Conservation (phyloP, 2,329 filamentous ascomycete species). For the Corinectria fuckeliana region DNA sequence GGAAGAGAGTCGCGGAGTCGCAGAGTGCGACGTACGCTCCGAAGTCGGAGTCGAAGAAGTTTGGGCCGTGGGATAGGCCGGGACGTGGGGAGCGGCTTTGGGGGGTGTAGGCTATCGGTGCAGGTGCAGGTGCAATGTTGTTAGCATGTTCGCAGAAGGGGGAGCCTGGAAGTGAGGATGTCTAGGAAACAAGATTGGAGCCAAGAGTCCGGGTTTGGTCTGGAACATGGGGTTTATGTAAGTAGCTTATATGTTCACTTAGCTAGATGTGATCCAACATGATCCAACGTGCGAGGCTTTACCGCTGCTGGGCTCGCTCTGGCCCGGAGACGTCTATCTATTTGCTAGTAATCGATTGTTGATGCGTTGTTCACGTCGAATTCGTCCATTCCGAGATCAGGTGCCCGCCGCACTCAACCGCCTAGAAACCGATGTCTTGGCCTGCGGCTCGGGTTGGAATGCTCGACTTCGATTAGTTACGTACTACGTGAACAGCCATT, state of each 20-base stretch:
- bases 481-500: too few species aligned
- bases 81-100: not conserved
- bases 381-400: not conserved
- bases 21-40: constrained; percentile 35
- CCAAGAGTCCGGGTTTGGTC: too few species aligned
- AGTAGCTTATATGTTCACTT: too few species aligned
- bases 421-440: not conserved
- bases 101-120: not conserved
- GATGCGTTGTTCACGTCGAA: not conserved
- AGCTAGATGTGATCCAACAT: too few species aligned
- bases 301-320: too few species aligned
- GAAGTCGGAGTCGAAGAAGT: not conserved
- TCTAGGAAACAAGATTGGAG: too few species aligned
- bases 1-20: constrained; percentile 39
- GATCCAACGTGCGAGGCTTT: too few species aligned
- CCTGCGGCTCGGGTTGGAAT: not conserved
- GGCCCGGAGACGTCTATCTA: too few species aligned
- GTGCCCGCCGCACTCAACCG: not conserved
- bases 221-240: too few species aligned
- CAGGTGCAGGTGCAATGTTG: not conserved
- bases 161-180: too few species aligned
- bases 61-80: constrained; percentile 6
- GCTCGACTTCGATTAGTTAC: not conserved
- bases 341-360: too few species aligned
- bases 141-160: too few species aligned